A percentile compares a stretch with the other conserved stretches of the same genome.
Conservation (phyloP, 148 eudicot species). For the Rhododendron ovatum region DNA sequence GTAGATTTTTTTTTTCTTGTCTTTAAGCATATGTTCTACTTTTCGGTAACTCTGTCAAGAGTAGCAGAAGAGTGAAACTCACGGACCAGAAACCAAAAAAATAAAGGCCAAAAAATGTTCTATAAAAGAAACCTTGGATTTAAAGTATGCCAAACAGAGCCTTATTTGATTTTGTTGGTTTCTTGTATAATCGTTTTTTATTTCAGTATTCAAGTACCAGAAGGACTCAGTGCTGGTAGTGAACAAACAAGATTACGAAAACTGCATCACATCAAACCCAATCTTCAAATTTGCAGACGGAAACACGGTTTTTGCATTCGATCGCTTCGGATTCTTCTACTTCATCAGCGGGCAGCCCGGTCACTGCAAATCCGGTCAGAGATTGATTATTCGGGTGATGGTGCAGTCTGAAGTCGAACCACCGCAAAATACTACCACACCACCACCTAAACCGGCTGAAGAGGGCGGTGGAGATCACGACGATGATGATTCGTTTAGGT, state of each 20-base stretch:
- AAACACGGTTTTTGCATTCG: slow-evolving; percentile 44
- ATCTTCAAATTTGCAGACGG: slow-evolving; percentile 51
- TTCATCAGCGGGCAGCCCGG: slow-evolving; percentile 66
- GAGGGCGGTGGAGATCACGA: slow-evolving; percentile 24
- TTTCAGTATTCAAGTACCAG: slow-evolving; percentile 62
- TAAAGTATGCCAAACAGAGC: background rate
- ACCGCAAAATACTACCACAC: slow-evolving; percentile 8
- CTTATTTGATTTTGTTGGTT: background rate
- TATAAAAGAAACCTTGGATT: background rate
- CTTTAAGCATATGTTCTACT: too few relatives aligned
- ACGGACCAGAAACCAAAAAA: background rate
- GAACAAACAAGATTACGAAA: slow-evolving; percentile 32
- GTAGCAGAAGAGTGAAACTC: too few relatives aligned
- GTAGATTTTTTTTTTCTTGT: too few relatives aligned
- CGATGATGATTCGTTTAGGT: slow-evolving; percentile 14
- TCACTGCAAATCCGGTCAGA: slow-evolving; percentile 62
- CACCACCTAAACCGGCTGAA: slow-evolving; percentile 25
- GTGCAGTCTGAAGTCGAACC: slow-evolving; percentile 31
- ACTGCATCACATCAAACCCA: slow-evolving; percentile 40
- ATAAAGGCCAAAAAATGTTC: background rate
- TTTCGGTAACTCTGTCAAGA: too few relatives aligned
- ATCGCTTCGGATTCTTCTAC: slow-evolving; percentile 54
- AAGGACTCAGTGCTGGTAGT: slow-evolving; percentile 70
- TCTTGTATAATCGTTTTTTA: background rate
- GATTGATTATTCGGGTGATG: slow-evolving; percentile 61